These are phyloP conservation scores for Alternaria viburni DNA, from an alignment of 2,329 filamentous ascomycete species.

Conservation along the genomic window DNA sequence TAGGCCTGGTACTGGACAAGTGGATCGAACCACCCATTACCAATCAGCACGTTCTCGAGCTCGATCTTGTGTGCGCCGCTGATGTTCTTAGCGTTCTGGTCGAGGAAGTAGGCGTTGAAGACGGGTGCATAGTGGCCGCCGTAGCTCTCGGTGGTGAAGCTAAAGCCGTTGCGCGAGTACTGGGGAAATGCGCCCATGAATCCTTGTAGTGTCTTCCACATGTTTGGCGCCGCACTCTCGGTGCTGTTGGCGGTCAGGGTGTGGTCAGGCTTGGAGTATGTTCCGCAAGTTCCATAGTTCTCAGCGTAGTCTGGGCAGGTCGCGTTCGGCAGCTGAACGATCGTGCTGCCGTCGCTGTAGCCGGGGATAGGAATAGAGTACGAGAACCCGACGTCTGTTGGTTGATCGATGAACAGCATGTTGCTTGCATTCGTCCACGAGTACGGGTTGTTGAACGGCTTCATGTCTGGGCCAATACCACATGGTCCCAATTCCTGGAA, in stretches of 20 bases:
- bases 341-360: constrained; percentile 44
- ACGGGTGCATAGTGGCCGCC: constrained; percentile 66
- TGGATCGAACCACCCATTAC: constrained; percentile 66
- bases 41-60: constrained; percentile 60
- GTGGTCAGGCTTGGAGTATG: constrained; percentile 60
- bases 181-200: constrained; percentile 67
- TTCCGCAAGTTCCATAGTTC: constrained; percentile 57
- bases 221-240: constrained; percentile 60
- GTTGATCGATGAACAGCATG: constrained; percentile 75
- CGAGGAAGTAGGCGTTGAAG: constrained; percentile 58
- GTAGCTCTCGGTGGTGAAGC: constrained; percentile 64
- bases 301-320: constrained; percentile 60
- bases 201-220: constrained; percentile 67
- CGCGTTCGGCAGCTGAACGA: constrained; percentile 55
- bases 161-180: constrained; percentile 56
- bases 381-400: constrained; percentile 64
- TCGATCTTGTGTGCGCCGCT: constrained; percentile 56
- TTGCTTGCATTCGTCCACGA: constrained; percentile 70
- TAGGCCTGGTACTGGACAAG: constrained; percentile 63
- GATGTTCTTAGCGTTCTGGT: constrained; percentile 54
- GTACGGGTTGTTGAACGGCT: constrained; percentile 65
- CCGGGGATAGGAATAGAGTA: constrained; percentile 57
- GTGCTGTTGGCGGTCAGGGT: constrained; percentile 62
- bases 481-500: constrained; percentile 63
- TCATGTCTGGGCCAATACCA: constrained; percentile 53